These are phyloP conservation scores for Solanum chilense DNA, from an alignment of 257 asterid species.

Conservation along the genomic window DNA sequence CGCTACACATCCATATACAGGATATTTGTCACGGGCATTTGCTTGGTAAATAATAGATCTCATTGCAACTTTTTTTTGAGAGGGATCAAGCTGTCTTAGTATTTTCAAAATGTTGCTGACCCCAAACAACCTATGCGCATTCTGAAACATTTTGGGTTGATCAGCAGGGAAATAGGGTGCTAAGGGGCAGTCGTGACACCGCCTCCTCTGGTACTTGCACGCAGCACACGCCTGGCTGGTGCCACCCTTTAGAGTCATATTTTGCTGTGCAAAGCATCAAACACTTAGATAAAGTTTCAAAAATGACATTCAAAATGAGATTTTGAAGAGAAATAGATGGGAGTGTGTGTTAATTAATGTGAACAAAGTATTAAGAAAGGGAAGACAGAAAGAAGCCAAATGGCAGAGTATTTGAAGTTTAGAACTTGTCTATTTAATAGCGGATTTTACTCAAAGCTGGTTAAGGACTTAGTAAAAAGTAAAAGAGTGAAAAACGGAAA, in stretches of 20 bases:
- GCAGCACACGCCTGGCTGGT: conserved; percentile 93
- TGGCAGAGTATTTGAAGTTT: conserved; percentile 5
- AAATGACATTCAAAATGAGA: neutral
- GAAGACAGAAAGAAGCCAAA: conserved; percentile 5
- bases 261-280: neutral
- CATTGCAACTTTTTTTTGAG: conserved; percentile 54
- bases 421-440: conserved; percentile 16
- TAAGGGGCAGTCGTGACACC: conserved; percentile 74
- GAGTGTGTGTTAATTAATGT: neutral
- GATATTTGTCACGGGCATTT: conserved; percentile 50
- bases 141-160: conserved; percentile 55
- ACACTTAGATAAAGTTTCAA: neutral
- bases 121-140: conserved; percentile 76
- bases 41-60: conserved; percentile 66
- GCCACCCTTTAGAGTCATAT: conserved; percentile 85
- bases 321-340: neutral
- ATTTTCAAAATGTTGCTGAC: conserved; percentile 63
- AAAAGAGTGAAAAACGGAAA: conserved; percentile 24
- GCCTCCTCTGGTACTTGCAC: conserved; percentile 73
- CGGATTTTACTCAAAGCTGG: conserved; percentile 7
- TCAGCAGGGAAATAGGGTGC: conserved; percentile 90
- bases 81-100: conserved; percentile 45
- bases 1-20: conserved; percentile 54
- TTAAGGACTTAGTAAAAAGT: conserved; percentile 42
- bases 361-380: neutral